Percentiles rank a stretch among this genome's conserved stretches.
Evolutionary conservation across 129 eudicot genomes (phyloP).

Genomic region (Apium graveolens): DNA sequence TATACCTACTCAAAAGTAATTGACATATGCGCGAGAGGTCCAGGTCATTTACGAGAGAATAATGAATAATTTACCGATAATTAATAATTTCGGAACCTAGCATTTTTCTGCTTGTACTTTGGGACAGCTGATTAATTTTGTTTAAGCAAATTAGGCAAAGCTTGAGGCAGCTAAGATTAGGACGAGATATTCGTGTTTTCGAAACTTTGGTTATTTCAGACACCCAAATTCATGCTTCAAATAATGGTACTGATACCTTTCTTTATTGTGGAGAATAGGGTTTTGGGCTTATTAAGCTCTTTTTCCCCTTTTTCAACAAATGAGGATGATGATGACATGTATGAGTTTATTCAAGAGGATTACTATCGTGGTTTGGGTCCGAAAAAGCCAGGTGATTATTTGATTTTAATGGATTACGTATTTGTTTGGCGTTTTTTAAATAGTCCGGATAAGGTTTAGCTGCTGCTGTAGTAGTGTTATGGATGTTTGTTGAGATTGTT

Average conservation of each 20-base stretch:
- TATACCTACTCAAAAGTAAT: no score
- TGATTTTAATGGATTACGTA: no score
- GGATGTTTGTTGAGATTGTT: neutral
- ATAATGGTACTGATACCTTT: slow-evolving; percentile 25
- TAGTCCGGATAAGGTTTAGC: neutral
- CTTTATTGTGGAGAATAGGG: neutral
- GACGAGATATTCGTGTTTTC: slow-evolving; percentile 78
- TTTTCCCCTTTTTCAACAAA: slow-evolving; percentile 20
- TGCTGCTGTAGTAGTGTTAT: no score
- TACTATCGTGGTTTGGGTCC: slow-evolving; percentile 55
- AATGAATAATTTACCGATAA: no score
- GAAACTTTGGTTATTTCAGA: slow-evolving; percentile 57
- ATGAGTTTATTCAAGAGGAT: slow-evolving; percentile 75
- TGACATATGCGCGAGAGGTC: no score
- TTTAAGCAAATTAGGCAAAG: slow-evolving; percentile 34
- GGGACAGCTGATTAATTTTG: neutral
- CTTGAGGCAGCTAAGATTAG: slow-evolving; percentile 65
- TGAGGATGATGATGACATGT: slow-evolving; percentile 76
- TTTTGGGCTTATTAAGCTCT: neutral
- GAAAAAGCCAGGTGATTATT: slow-evolving; percentile 54
- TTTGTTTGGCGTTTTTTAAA: no score
- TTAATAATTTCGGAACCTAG: no score
- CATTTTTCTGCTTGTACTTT: no score
- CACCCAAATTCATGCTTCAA: slow-evolving; percentile 28
- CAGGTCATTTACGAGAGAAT: no score